Evolutionary conservation across 1,284 basidiomycete genomes (phyloP).

Genomic region (Cutaneotrichosporon sp.): DNA sequence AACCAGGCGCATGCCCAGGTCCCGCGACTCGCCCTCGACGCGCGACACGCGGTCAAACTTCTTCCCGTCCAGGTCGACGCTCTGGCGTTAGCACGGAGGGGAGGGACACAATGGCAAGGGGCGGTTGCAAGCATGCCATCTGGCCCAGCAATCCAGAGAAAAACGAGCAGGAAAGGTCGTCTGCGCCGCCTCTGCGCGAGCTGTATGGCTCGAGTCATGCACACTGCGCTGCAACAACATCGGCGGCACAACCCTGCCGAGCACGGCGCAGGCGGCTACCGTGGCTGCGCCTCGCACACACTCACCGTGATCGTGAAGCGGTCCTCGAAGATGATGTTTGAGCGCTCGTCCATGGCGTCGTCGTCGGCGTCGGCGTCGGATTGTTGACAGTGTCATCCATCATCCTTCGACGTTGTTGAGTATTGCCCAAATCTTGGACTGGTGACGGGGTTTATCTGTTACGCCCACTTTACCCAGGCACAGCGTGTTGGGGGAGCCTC

Average conservation of each 20-base stretch:
- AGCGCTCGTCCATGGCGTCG: conserved; percentile 20
- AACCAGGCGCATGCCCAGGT: conserved; percentile 81
- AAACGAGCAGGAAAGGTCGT: too few species aligned
- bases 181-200: too few species aligned
- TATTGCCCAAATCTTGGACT: background rate
- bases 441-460: background rate
- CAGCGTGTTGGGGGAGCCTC: background rate
- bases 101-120: too few species aligned
- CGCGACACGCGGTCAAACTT: conserved; percentile 68
- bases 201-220: too few species aligned
- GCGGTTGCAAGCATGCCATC: background rate
- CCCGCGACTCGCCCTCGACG: conserved; percentile 73
- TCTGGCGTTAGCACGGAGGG: conserved; percentile 17
- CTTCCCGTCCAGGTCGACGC: conserved; percentile 86
- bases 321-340: conserved; percentile 68
- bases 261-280: too few species aligned
- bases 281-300: too few species aligned
- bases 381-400: too few species aligned
- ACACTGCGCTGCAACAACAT: too few species aligned
- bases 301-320: conserved; percentile 70
- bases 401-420: too few species aligned
- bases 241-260: too few species aligned
- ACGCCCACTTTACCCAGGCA: too few species aligned
- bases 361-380: background rate
- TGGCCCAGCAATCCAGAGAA: background rate